Base-by-base conservation (phyloP, 2,329 filamentous ascomycete species). In the Cercospora zeina region DNA sequence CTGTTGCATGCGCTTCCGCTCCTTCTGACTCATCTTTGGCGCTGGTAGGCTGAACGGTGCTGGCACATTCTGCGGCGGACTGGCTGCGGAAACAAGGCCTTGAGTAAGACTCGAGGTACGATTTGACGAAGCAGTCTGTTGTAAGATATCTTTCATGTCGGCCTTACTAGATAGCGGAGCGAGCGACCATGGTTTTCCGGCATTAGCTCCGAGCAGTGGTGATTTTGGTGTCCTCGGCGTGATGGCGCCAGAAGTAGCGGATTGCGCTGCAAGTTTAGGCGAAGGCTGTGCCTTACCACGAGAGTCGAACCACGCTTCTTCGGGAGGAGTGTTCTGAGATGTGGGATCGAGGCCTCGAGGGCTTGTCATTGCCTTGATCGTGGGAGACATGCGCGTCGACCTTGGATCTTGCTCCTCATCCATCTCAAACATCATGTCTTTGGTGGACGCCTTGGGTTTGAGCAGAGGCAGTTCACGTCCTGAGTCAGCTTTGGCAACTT, bases 341-440 rank as follows among this genome's bases (percentile, higher is more conserved):
- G 69, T 64, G 4, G 67, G 71, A n/a, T 69, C 70, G 8, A 72
- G 67, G 31, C 64, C 67, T 11, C 61, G 64, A 24, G 68, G 67
- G 33, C 65, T 70, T 9, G 63, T 61, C 67, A 68, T 67, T 14
- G 70, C 69, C 49, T 67, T 56, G 33, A 73, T 71, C 1, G 65
- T 60, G 5, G 72, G 72, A 24, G 70, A 73, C 33, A 65, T 68
- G 30, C 50, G 67, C 67, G 36, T 47, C 37, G 39, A 58, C 24
- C 14, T 58, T 42, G 47, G 30, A 31, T 64, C 36, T 53, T 75
- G 66, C 47, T 92, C 91, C 37, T 96, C 92, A 62, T 96, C 93
- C 92, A 97, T 97, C 67, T 91, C 87, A 72, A 97, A 97, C 75
- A 96, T 96, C 59, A 97, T 82, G 68, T 97, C 93, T 37, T 82